Percentiles rank a stretch among this genome's conserved stretches.
These are phyloP conservation scores for Suillus hirtellus DNA, from an alignment of 768 basidiomycete species.

Conservation along the genomic window DNA sequence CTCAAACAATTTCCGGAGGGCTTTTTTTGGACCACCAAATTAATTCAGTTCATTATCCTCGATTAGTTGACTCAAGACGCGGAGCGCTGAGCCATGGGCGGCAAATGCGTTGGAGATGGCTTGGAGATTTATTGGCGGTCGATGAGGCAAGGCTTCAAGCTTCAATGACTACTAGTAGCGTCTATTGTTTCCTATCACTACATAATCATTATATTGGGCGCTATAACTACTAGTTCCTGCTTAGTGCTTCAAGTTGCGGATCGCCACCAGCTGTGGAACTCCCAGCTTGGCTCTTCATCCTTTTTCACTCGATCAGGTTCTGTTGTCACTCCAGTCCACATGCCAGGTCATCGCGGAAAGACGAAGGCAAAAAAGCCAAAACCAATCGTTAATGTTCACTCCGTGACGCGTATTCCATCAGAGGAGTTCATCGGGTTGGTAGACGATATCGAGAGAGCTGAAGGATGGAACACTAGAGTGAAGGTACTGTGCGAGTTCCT, in stretches of 20 bases:
- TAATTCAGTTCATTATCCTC: no score
- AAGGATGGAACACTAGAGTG: constrained; percentile 50
- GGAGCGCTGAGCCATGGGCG: no score
- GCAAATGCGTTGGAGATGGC: neutral
- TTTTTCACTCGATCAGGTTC: neutral
- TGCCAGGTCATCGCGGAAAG: constrained; percentile 32
- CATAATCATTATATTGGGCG: neutral
- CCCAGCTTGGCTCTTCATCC: neutral
- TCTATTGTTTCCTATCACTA: neutral
- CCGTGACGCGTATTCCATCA: neutral
- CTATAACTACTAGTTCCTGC: neutral
- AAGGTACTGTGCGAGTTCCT: constrained; percentile 50
- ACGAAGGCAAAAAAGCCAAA: constrained; percentile 22
- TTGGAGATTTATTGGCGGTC: neutral
- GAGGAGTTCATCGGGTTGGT: constrained; percentile 20
- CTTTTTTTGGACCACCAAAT: no score
- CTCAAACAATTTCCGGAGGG: no score
- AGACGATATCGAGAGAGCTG: constrained; percentile 47
- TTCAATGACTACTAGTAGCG: neutral
- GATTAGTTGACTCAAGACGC: no score
- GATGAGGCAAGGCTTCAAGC: neutral
- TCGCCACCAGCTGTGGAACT: neutral
- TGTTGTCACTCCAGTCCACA: constrained; percentile 8
- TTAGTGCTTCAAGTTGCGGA: neutral
- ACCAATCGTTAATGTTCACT: constrained; percentile 8